Percentiles rank a stretch among this genome's conserved stretches.
Evolutionary conservation across 495 filamentous ascomycete species (phyloP).

Genomic region (Xylaria palmicola): DNA sequence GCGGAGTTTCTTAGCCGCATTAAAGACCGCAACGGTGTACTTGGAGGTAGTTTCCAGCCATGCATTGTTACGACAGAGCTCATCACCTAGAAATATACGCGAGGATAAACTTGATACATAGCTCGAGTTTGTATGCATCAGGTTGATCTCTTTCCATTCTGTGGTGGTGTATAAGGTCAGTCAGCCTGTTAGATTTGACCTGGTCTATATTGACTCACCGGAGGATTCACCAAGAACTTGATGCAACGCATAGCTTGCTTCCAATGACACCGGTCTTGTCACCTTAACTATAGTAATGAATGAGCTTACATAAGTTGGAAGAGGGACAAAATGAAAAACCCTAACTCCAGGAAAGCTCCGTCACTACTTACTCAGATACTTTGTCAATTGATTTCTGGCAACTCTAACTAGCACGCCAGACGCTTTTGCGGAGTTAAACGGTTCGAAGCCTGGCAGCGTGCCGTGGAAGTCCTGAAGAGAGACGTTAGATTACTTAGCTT

Average conservation of each 20-base stretch:
- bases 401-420: constrained; percentile 32
- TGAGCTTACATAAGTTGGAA: constrained; percentile 8
- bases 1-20: constrained; percentile 34
- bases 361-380: constrained; percentile 40
- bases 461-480: constrained; percentile 41
- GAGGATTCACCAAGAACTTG: constrained; percentile 28
- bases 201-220: constrained; percentile 6
- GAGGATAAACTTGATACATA: constrained; percentile 45
- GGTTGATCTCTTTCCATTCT: constrained; percentile 31
- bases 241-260: constrained; percentile 40
- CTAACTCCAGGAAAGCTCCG: constrained; percentile 2
- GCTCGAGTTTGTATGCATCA: constrained; percentile 22
- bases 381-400: constrained; percentile 48
- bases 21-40: constrained; percentile 38
- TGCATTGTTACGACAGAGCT: constrained; percentile 43
- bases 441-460: constrained; percentile 48
- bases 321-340: neutral
- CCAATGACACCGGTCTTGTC: constrained; percentile 39
- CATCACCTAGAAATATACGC: constrained; percentile 48
- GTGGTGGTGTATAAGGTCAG: neutral
- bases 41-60: constrained; percentile 45
- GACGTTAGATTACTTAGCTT: neutral
- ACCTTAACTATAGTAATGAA: constrained; percentile 17
- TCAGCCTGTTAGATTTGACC: neutral
- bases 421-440: constrained; percentile 30